Base-by-base conservation (phyloP, 768 basidiomycete genomes). In the Guyanaporus albipodus region DNA sequence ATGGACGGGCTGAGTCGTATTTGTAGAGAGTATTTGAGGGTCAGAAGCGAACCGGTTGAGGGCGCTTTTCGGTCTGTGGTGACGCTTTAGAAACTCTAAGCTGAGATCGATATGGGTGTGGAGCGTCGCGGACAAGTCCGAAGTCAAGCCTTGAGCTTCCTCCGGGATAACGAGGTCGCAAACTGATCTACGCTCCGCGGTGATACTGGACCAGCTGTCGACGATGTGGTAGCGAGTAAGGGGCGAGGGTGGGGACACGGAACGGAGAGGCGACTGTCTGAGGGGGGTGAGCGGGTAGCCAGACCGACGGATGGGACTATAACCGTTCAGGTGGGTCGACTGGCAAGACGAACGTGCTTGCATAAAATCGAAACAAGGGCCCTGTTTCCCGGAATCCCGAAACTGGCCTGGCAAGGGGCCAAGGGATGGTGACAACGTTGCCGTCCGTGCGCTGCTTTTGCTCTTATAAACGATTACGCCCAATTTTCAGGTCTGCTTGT, bases 11-110 rank as follows among this genome's bases (percentile, higher is more conserved):
- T 73, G 67, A 48, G 80, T 80, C 46, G 83, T 83, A 55, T 71
- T 78, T 48, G 82, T 82, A 46, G 81, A 83, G 64, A 85, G 76
- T 37, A 73, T 69, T 63, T 77, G 57, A 68, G 77, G 55, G 79
- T 56, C 59, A 46, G 83, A 79, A 53, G 70, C 56, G 37, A 75
- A 70, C 49, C 79, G 74, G 37, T 67, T 52, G 56, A 64, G 70
- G 44, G 70, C 64, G 17, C 70, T 55, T 42, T 74, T 73, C 38
- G 76, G 75, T 59, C 70, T 75, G 72, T 83, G 82, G 71, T 82
- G 82, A 70, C 83, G 81, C 70, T 80, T 75, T 66, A 73, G 73
- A 60, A 69, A 68, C 54, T 75, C 72, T 38, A 56, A 44, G 53
- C 60, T 62, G 56, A 64, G 56, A 66, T 66, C 66, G 55, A 68